Percentiles rank a stretch among this genome's conserved stretches.
These are phyloP conservation scores for Trichoderma cornu-damae DNA, from an alignment of 2,329 filamentous ascomycete genomes.

Conservation along the genomic window DNA sequence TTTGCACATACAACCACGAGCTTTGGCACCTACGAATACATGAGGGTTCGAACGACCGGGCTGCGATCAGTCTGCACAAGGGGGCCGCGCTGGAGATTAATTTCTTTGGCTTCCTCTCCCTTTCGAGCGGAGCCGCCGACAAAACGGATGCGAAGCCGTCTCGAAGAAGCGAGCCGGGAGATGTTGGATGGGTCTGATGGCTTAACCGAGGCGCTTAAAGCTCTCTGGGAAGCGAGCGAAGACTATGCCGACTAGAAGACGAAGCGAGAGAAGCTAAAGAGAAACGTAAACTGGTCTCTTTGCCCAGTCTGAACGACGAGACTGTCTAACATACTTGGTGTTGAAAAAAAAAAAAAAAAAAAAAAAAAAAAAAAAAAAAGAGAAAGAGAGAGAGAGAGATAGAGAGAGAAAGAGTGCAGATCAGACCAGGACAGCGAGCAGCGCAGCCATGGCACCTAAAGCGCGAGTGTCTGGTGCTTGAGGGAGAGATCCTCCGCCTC, in stretches of 20 bases:
- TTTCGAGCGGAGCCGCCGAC: neutral
- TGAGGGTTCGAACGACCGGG: neutral
- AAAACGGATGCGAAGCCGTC: neutral
- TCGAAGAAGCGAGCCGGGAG: neutral
- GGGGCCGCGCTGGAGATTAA: constrained; percentile 1
- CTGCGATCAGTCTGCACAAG: neutral
- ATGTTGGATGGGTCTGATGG: neutral
- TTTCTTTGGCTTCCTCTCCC: neutral
- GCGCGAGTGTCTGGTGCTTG: neutral
- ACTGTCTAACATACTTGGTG: neutral
- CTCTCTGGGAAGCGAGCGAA: neutral
- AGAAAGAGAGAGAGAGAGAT: neutral
- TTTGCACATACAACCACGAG: constrained; percentile 8
- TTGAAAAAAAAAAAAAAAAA: neutral
- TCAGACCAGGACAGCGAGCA: constrained; percentile 5
- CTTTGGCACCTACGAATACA: constrained; percentile 1
- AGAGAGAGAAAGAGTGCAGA: neutral
- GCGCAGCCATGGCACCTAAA: neutral
- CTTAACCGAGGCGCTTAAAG: neutral
- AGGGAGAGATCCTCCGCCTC: neutral
- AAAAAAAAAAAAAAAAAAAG: neutral
- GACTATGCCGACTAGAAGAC: neutral
- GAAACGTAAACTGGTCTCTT: neutral
- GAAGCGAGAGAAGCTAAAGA: neutral
- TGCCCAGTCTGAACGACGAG: no score